A percentile compares a stretch with the other conserved stretches of the same genome.
Conservation (phyloP, 768 basidiomycete species). For the Butyriboletus loyo region DNA sequence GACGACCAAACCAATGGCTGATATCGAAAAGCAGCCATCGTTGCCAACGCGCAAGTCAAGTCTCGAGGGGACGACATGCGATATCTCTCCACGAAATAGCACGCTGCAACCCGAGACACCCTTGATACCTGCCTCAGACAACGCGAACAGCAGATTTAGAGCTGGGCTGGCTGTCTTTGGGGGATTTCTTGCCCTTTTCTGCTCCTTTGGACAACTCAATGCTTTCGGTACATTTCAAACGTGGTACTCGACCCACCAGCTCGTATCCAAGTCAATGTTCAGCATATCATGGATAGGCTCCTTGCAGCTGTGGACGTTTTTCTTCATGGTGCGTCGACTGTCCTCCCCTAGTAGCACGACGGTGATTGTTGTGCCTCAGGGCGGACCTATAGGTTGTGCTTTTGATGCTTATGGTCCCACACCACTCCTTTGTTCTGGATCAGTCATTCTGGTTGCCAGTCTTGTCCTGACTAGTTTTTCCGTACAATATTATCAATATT, state of each 20-base stretch:
- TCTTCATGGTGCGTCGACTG: conserved; percentile 53
- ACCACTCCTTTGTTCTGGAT: conserved; percentile 50
- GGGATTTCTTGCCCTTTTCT: conserved; percentile 63
- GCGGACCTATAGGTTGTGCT: conserved; percentile 55
- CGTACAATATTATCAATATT: conserved; percentile 55
- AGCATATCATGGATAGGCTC: conserved; percentile 72
- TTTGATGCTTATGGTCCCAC: conserved; percentile 63
- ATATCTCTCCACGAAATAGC: conserved; percentile 21
- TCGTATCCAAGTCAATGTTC: conserved; percentile 46
- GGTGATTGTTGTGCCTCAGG: conserved; percentile 37
- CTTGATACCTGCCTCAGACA: conserved; percentile 9
- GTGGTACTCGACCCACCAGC: conserved; percentile 63
- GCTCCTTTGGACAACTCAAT: conserved; percentile 68
- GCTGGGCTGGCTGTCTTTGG: conserved; percentile 56
- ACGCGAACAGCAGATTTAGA: conserved; percentile 14
- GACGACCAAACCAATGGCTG: conserved; percentile 23
- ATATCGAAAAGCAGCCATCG: conserved; percentile 29
- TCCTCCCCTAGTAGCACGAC: neutral
- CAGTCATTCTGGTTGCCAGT: conserved; percentile 45
- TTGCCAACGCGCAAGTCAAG: conserved; percentile 19
- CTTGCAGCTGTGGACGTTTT: conserved; percentile 65
- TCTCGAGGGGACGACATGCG: conserved; percentile 17
- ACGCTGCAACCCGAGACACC: conserved; percentile 21
- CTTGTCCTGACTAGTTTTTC: conserved; percentile 62
- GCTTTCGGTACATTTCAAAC: conserved; percentile 72